A percentile compares a stretch with the other conserved stretches of the same genome.
These are phyloP conservation scores for Acrocalymma vagum DNA, from an alignment of 2,329 filamentous ascomycete genomes.

Conservation along the genomic window DNA sequence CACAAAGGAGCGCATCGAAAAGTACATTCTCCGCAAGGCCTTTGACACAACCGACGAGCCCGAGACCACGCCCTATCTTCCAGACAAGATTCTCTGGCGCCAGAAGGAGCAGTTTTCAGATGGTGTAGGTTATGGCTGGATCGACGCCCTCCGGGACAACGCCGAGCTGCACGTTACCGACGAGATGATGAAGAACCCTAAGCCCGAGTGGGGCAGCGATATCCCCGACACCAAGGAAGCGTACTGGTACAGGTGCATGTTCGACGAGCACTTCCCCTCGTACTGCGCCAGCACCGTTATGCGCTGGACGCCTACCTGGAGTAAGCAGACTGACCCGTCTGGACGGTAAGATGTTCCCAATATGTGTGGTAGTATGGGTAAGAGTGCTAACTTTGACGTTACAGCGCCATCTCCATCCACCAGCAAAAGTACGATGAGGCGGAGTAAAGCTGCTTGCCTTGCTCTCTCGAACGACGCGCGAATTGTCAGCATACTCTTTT, in stretches of 20 bases:
- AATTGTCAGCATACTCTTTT: too few relatives aligned
- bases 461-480: too few relatives aligned
- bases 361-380: too few relatives aligned
- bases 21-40: slow-evolving; percentile 97
- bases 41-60: slow-evolving; percentile 94
- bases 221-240: slow-evolving; percentile 97
- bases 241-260: slow-evolving; percentile 98
- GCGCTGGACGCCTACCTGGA: slow-evolving; percentile 98
- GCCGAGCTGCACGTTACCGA: slow-evolving; percentile 90
- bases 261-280: slow-evolving; percentile 96
- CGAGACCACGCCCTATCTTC: slow-evolving; percentile 83
- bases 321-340: slow-evolving; percentile 92
- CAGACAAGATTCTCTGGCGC: slow-evolving; percentile 93
- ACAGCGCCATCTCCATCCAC: slow-evolving; percentile 44
- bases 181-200: slow-evolving; percentile 99
- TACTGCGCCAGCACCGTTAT: slow-evolving; percentile 91
- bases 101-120: slow-evolving; percentile 99
- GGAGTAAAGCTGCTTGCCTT: slow-evolving; percentile 23
- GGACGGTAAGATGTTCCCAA: slow-evolving; percentile 70
- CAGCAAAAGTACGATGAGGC: slow-evolving; percentile 43
- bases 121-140: slow-evolving; percentile 98
- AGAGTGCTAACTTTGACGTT: slow-evolving; percentile 16
- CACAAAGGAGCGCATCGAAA: slow-evolving; percentile 87
- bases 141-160: slow-evolving; percentile 94
- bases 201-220: slow-evolving; percentile 92